Percentiles rank a stretch among this genome's conserved stretches.
phyloP scores from a whole-genome alignment of 169 alveolate species.

The Babesia divergens region DNA sequence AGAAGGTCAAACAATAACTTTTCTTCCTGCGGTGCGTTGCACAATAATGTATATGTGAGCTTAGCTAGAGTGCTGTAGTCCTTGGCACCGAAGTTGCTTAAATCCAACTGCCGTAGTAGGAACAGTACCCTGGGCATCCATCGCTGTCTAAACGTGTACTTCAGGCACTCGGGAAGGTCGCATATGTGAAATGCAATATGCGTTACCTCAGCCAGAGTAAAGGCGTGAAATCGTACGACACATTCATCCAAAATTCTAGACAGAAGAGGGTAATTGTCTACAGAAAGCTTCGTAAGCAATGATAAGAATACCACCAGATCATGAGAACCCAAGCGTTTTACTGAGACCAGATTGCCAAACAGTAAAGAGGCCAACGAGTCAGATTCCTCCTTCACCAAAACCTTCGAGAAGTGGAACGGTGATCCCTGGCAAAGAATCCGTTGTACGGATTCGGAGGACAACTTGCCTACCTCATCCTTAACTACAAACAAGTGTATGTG shows the following conservation, averaged over 20 bases:
- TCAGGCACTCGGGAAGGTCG: neutral
- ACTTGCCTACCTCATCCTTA: conserved; percentile 38
- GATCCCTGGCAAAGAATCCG: conserved; percentile 59
- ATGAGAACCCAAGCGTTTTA: conserved; percentile 8
- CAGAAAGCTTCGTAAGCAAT: conserved; percentile 10
- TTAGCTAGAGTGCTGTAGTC: conserved; percentile 40
- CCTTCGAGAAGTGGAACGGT: conserved; percentile 52
- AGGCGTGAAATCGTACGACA: neutral
- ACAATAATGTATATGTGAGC: conserved; percentile 20
- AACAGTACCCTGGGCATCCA: conserved; percentile 18
- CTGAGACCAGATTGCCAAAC: conserved; percentile 30
- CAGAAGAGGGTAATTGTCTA: conserved; percentile 5
- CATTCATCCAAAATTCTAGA: conserved; percentile 16
- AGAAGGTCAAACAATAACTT: neutral
- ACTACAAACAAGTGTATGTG: conserved; percentile 9
- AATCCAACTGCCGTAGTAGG: neutral
- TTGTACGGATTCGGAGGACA: conserved; percentile 52
- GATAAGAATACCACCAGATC: conserved; percentile 35
- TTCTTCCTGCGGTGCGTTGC: neutral
- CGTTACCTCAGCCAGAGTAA: conserved; percentile 13
- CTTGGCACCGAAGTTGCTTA: neutral
- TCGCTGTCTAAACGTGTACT: neutral
- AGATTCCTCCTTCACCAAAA: neutral
- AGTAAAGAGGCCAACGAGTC: conserved; percentile 17
- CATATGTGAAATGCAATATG: neutral